Base-by-base conservation (phyloP, 2,329 filamentous ascomycete species). In the Biscogniauxia mediterranea region DNA sequence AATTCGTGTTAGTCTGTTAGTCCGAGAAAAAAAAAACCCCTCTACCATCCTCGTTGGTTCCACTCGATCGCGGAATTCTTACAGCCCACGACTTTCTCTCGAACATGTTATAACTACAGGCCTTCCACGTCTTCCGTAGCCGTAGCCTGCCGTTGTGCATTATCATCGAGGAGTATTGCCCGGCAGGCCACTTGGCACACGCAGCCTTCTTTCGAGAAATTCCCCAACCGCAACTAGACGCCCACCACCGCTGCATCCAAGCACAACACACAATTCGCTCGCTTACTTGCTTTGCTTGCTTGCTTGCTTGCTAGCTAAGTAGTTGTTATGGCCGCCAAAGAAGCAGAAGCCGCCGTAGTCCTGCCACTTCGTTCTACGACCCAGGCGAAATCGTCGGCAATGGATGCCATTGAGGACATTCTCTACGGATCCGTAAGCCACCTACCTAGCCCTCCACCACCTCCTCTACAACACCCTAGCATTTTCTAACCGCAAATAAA, bases 381-480 rank as follows among this genome's bases (percentile, higher is more conserved):
- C 5, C 61, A 59, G 8, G 54, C 53, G 25, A 73, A 63, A 38
- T 72, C 79, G 6, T 79, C 80, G 28, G 74, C 78, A 9, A 76
- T 81, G 68, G 89, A 95, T 71, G 91, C 92, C 5, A 71, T 94
- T 50, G 93, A 97, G 76, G 93, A 98, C 72, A 86, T 99, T 59
- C 73, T 89, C 11, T 98, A 92, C 75, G 95, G 95, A 74, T 97
- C 94, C 61, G 86, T 93, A 77, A 75, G 88, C 78, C 62, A 46
- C 19, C 56, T 59, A 55, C 25, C 42, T 20, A 28, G 50, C 20
- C 20, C 49, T 46, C 26, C 13, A 9, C 28, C 28, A 32, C 11
- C 11, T 8, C 28, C 28, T 13, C 11, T 23, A 23, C 28, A 4
- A 6, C 20, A 54, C 19, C 7, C 28, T n/a, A 46, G 13, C 53